phyloP scores from a whole-genome alignment of 495 filamentous ascomycete genomes.

The Hypoxylon perforatum region DNA sequence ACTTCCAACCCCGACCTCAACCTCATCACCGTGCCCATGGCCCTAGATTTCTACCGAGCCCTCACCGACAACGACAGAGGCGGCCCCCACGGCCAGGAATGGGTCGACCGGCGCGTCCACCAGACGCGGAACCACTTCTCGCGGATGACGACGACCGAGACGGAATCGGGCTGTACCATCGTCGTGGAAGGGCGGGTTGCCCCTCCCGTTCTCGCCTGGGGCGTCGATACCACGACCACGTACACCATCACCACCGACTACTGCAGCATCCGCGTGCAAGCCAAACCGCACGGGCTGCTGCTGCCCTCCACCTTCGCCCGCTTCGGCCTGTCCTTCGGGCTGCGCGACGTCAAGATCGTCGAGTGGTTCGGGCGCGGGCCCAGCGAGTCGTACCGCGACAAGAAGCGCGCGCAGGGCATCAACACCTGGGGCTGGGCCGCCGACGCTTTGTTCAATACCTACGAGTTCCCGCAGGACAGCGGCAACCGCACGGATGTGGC shows the following conservation, averaged over 20 bases:
- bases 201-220: slow-evolving; percentile 72
- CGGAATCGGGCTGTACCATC: slow-evolving; percentile 46
- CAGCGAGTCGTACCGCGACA: slow-evolving; percentile 71
- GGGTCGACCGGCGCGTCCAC: slow-evolving; percentile 53
- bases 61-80: slow-evolving; percentile 75
- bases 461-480: slow-evolving; percentile 75
- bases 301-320: slow-evolving; percentile 69
- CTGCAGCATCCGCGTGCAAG: slow-evolving; percentile 59
- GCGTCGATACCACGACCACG: slow-evolving; percentile 62
- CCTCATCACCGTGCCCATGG: slow-evolving; percentile 56
- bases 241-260: slow-evolving; percentile 62
- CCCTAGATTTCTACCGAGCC: slow-evolving; percentile 62
- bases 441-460: slow-evolving; percentile 63
- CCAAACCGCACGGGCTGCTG: slow-evolving; percentile 48
- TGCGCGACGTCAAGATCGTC: slow-evolving; percentile 55
- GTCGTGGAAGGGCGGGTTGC: slow-evolving; percentile 62
- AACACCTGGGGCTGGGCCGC: slow-evolving; percentile 59
- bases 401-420: slow-evolving; percentile 66
- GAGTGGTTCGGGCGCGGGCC: slow-evolving; percentile 75
- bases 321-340: slow-evolving; percentile 64
- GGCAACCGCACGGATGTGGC: slow-evolving; percentile 71
- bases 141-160: slow-evolving; percentile 53
- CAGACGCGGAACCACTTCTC: slow-evolving; percentile 58
- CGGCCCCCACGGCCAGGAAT: slow-evolving; percentile 55
- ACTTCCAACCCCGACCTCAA: slow-evolving; percentile 37